Percentiles rank a stretch among this genome's conserved stretches.
phyloP scores from a whole-genome alignment of 345 rosid species.

The Arabidopsis suecica region DNA sequence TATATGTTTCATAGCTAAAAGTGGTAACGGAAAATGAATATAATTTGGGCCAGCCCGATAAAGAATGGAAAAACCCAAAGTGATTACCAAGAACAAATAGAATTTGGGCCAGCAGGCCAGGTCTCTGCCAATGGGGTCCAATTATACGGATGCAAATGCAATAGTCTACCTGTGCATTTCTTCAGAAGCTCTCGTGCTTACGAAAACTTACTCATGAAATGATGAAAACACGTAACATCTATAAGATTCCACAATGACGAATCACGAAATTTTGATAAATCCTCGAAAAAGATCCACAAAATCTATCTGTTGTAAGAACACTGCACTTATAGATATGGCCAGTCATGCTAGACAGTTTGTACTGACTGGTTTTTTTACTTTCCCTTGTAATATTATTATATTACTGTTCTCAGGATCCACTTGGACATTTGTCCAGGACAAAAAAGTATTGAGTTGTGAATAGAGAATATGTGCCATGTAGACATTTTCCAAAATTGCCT shows the following conservation, averaged over 20 bases:
- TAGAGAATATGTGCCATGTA: neutral
- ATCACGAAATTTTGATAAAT: conserved; percentile 2
- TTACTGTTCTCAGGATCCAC: neutral
- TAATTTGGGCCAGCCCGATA: conserved; percentile 1
- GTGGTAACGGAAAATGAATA: neutral
- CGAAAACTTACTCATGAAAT: neutral
- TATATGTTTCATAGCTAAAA: neutral
- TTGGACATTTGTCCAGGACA: conserved; percentile 4
- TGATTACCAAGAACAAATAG: neutral
- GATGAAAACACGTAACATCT: neutral
- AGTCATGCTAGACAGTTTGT: neutral
- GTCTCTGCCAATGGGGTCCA: conserved; percentile 10
- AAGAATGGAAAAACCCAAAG: neutral
- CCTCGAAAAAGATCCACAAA: conserved; percentile 11
- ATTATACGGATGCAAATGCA: neutral
- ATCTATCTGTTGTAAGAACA: conserved; percentile 30
- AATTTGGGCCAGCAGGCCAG: neutral
- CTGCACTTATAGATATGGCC: neutral
- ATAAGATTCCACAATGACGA: conserved; percentile 26
- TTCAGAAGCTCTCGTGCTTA: neutral
- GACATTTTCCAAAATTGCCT: neutral
- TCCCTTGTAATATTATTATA: neutral
- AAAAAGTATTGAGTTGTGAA: neutral
- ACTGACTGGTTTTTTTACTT: neutral
- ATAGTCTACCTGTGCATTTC: neutral